phyloP scores from a whole-genome alignment of 2,329 filamentous ascomycete genomes.

The Pseudopithomyces chartarum region DNA sequence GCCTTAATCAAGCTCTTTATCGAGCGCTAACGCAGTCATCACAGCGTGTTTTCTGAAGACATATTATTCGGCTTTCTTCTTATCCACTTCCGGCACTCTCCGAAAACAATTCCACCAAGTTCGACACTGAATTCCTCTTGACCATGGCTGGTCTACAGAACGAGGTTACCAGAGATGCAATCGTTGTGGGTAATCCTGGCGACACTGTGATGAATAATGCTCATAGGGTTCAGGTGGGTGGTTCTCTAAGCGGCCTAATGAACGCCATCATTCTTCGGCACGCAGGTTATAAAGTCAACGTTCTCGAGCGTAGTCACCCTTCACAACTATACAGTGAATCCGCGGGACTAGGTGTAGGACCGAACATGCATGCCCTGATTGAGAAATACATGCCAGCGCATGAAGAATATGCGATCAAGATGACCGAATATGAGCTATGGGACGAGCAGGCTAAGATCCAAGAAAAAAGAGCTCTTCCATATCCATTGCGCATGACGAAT shows the following conservation, averaged over 20 bases:
- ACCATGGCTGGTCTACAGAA: background rate
- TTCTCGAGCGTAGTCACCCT: slow-evolving; percentile 9
- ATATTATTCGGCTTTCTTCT: too few relatives aligned
- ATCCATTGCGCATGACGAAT: slow-evolving; percentile 5
- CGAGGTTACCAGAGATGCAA: background rate
- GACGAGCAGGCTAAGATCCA: background rate
- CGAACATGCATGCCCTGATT: slow-evolving; percentile 5
- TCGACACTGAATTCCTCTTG: too few relatives aligned
- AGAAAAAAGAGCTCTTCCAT: background rate
- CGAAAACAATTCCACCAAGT: too few relatives aligned
- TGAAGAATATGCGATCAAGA: background rate
- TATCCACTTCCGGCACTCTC: too few relatives aligned
- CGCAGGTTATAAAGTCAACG: background rate
- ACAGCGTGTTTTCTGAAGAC: too few relatives aligned
- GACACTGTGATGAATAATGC: background rate
- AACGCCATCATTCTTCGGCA: slow-evolving; percentile 2
- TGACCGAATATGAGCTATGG: background rate
- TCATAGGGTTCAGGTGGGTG: background rate
- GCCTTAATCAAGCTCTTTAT: too few relatives aligned
- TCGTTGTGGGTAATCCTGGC: background rate
- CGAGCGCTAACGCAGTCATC: too few relatives aligned
- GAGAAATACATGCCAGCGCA: background rate
- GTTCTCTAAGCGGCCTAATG: slow-evolving; percentile 9
- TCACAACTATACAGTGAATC: slow-evolving; percentile 4
- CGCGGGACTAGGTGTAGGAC: slow-evolving; percentile 4